A percentile compares a stretch with the other conserved stretches of the same genome.
phyloP scores from a whole-genome alignment of 768 basidiomycete species.

The Lactarius pseudohatsudake region DNA sequence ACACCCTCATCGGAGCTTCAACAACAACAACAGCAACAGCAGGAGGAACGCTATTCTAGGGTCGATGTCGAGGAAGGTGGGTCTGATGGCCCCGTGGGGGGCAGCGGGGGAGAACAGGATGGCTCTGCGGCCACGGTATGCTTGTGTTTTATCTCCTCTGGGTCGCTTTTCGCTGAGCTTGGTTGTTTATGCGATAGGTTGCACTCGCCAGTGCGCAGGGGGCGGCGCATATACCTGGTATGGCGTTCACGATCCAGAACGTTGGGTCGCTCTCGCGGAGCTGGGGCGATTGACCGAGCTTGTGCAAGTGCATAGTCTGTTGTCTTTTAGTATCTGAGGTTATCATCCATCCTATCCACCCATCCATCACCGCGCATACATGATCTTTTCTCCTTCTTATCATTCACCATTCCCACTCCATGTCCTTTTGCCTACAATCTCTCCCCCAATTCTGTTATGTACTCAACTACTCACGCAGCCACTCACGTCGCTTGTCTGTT shows the following conservation, averaged over 20 bases:
- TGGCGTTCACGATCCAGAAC: constrained; percentile 34
- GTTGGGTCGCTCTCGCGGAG: constrained; percentile 38
- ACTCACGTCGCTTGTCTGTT: neutral
- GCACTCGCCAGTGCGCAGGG: neutral
- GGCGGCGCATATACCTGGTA: constrained; percentile 10
- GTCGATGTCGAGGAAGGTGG: neutral
- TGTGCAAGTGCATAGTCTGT: neutral
- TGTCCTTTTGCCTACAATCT: neutral
- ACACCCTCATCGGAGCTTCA: neutral
- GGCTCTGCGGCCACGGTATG: neutral
- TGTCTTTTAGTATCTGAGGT: neutral
- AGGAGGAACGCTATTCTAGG: neutral
- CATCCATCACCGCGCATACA: constrained; percentile 2
- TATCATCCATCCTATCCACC: constrained; percentile 5
- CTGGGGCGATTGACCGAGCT: constrained; percentile 35
- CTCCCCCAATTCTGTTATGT: neutral
- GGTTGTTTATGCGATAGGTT: neutral
- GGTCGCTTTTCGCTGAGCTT: neutral
- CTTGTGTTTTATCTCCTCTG: neutral
- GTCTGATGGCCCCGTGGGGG: neutral
- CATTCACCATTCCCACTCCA: neutral
- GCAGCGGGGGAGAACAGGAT: neutral
- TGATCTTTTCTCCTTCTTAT: neutral
- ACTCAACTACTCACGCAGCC: neutral
- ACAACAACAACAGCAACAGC: neutral